Evolutionary conservation across 129 eudicot species (phyloP), one percentile per base, ranked within the genome.

Genomic region (Tanacetum coccineum): DNA sequence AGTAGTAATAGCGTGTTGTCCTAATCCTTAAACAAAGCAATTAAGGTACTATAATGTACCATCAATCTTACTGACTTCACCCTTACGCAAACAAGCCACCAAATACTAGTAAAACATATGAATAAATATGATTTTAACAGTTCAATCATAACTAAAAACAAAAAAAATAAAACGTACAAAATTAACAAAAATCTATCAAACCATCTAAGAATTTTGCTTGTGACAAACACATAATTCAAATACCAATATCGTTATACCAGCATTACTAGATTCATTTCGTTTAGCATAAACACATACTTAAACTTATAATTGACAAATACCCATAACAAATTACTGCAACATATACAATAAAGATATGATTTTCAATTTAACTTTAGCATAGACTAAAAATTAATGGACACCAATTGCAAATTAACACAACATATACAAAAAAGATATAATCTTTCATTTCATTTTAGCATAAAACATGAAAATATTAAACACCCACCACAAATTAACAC

Each of bases 171-270:
- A 70, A 11, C 46, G 2, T 14, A 10, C 20, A 21, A 52, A 72
- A 39, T 25, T 20, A 54, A 19, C 13, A 73, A 63, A 12, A 52
- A 52, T 57, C 22, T 47, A 62, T 40, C 62, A 40, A 62, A 62
- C 22, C 55, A 51, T 42, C 44, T 11, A 71, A 71, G 51, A 44
- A 47, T 50, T 28, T 36, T 17, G 51, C 15, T 54, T 53, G 17
- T 11, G 21, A 55, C 51, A 25, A 57, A 17, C 13, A 57, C 55
- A 70, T 57, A 9, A 44, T 57, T 8, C 42, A 70, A 2, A 6
- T 22, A 22, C 25, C 25, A 2, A 22, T 22, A 22, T 22, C 25
- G 25, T 22, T 22, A 22, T 22, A 22, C 25, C 25, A 22, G 2
- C 25, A 2, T 22, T 22, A 22, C 25, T 22, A 22, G 25, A 22